Conservation (phyloP, 2,329 filamentous ascomycete species). For the Periglandula ipomoeae region DNA sequence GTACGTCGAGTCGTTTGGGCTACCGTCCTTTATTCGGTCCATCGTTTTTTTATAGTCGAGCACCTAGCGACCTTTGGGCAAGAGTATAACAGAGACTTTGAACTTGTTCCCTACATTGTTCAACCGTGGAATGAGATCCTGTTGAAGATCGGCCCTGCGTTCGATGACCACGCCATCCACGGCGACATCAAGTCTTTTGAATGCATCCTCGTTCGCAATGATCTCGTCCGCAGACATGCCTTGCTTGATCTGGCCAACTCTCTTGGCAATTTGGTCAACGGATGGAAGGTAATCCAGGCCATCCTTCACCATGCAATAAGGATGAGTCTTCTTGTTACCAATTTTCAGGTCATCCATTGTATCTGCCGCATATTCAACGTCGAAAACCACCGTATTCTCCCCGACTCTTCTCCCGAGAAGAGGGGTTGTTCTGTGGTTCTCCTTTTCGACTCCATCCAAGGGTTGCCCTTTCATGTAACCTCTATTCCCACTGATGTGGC, state of each 20-base stretch:
- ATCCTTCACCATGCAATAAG: background rate
- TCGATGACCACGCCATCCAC: background rate
- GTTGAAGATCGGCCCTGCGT: background rate
- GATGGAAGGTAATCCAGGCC: background rate
- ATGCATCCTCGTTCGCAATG: background rate
- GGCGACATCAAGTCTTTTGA: background rate
- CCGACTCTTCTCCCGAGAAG: background rate
- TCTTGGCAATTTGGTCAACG: background rate
- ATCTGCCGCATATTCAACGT: background rate
- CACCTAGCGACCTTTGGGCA: background rate
- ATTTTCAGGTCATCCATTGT: background rate
- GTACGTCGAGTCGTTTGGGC: background rate
- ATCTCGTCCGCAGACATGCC: background rate
- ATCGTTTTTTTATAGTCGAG: background rate
- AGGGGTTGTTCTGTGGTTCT: background rate
- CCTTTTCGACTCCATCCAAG: background rate
- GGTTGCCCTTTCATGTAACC: background rate
- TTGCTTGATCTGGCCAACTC: background rate
- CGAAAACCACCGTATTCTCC: background rate
- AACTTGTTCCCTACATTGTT: background rate
- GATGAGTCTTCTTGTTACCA: background rate
- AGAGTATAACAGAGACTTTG: background rate
- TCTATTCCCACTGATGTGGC: slow-evolving; percentile 1
- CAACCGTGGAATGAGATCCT: background rate
- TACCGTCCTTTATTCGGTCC: background rate